Base-by-base conservation (phyloP, 345 rosid genomes). In the Arabis hirsuta region DNA sequence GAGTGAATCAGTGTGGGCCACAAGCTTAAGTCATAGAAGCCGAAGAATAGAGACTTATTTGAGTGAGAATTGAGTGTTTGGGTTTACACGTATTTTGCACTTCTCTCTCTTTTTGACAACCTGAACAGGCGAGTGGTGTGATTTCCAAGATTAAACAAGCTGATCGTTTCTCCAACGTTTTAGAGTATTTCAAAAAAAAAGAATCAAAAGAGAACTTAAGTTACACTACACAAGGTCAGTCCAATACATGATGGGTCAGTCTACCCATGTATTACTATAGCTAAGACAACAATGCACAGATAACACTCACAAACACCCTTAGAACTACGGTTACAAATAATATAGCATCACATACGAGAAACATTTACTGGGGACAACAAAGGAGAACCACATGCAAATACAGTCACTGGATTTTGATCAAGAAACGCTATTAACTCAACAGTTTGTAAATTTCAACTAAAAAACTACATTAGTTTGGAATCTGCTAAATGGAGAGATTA, bases 91-190 rank as follows among this genome's bases (percentile, higher is more conserved):
- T n/a, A n/a, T n/a, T n/a, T n/a, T n/a, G n/a, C n/a, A 26, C 3
- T 26, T 26, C 29, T 26, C 29, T 26, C 3, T 26, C 3, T 26
- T 26, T 26, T 26, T 26, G n/a, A n/a, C n/a, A 80, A 92, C 94
- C 81, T 92, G 98, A 34, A 95, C 58, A 55, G 98, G 88, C 39
- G 91, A 83, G 74, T 95, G 82, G 76, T 95, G 98, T 34, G 97
- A 94, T 78, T 87, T 91, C 99, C 97, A 92, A 55, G 82, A 82
- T 76, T 91, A 96, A 46, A 81, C 80, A 75, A 79, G 80, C 69
- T 87, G 85, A 16, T 92, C 96, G 67, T 87, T 87, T 80, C 82
- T 86, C 99, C 99, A 95, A 48, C 89, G 83, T 71, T 78, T 90
- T 61, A 95, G 69, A 62, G 99, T 86, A 74, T 97, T 92, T 71